phyloP scores from a whole-genome alignment of 768 basidiomycete genomes.

The Xerocomus potaroensis region DNA sequence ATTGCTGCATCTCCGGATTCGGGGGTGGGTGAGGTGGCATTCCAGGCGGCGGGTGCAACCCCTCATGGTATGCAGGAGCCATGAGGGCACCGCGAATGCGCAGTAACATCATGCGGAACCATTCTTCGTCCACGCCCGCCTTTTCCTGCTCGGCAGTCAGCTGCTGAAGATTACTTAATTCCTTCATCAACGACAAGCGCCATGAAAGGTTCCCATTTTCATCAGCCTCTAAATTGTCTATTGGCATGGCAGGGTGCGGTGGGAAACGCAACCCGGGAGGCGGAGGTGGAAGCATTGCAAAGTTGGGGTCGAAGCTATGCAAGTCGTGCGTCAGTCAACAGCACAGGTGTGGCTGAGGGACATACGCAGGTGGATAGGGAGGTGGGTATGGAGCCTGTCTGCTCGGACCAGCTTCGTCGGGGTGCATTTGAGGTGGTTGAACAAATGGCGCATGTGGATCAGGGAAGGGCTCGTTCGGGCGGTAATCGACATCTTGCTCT shows the following conservation, averaged over 20 bases:
- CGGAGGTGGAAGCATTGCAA: conserved; percentile 56
- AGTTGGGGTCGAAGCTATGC: conserved; percentile 68
- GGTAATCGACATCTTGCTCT: conserved; percentile 65
- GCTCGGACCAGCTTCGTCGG: conserved; percentile 59
- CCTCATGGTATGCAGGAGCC: conserved; percentile 39
- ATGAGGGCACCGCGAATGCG: conserved; percentile 72
- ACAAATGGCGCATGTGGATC: conserved; percentile 57
- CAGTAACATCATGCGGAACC: conserved; percentile 83
- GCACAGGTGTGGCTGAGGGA: neutral
- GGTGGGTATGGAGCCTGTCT: conserved; percentile 57
- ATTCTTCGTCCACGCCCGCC: conserved; percentile 73
- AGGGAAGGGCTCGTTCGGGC: conserved; percentile 50
- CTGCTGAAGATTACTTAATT: conserved; percentile 69
- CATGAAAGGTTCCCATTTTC: conserved; percentile 79
- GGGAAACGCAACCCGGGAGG: conserved; percentile 58
- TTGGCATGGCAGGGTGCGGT: conserved; percentile 50
- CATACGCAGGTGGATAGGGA: conserved; percentile 54
- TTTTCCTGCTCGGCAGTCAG: conserved; percentile 82
- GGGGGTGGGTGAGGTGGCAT: conserved; percentile 35
- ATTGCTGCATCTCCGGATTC: conserved; percentile 32
- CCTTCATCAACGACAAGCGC: conserved; percentile 77
- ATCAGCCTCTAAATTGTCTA: conserved; percentile 71
- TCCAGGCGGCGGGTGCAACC: conserved; percentile 35
- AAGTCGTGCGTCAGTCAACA: conserved; percentile 9
- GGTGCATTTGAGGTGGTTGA: conserved; percentile 46